Evolutionary conservation across 345 rosid genomes (phyloP), one percentile per base, ranked within the genome.

Genomic region (Leavenworthia alabamica): DNA sequence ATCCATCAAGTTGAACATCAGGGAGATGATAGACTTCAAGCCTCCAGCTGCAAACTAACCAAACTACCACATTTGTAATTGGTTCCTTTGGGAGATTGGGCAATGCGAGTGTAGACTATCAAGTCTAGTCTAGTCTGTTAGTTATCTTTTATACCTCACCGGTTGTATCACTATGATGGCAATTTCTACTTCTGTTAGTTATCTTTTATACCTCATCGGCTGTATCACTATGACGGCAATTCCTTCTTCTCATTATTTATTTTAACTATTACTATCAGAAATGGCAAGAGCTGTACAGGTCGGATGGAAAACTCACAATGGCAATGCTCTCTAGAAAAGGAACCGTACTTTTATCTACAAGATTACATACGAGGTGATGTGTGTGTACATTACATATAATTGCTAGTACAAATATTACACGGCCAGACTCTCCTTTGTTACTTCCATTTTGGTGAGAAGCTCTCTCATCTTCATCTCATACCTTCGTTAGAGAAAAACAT

Each of bases 11-110:
- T 71, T 93, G 74, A 89, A 83, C 73, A 77, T 75, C 59, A 87
- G 69, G 86, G 99, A 89, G 77, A 87, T 93, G 96, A 80, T 89
- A 2, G 99, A 89, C 60, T 80, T 66, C 85, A 85, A 87, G 82
- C 81, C 42, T 60, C 80, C 86, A 11, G 71, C 81, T 60, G 46
- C 37, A 1, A 70, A 55, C 58, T 62, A 62, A 62, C 24, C 49
- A 24, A 24, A n/a, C 24, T 26, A 55, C 70, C 56, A 40, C 72
- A 28, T 57, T 48, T 57, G 66, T 58, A 48, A 49, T 37, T 39
- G 56, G 59, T 31, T 15, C 41, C 39, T 47, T 36, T 28, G 63
- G 54, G 46, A 55, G 55, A 44, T 20, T 20, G 8, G 59, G 58
- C 59, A 62, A 50, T 64, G 61, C 5, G 11, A 65, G 35, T 31